Evolutionary conservation across 495 filamentous ascomycete species (phyloP).

Genomic region (Filosporella fistucella): DNA sequence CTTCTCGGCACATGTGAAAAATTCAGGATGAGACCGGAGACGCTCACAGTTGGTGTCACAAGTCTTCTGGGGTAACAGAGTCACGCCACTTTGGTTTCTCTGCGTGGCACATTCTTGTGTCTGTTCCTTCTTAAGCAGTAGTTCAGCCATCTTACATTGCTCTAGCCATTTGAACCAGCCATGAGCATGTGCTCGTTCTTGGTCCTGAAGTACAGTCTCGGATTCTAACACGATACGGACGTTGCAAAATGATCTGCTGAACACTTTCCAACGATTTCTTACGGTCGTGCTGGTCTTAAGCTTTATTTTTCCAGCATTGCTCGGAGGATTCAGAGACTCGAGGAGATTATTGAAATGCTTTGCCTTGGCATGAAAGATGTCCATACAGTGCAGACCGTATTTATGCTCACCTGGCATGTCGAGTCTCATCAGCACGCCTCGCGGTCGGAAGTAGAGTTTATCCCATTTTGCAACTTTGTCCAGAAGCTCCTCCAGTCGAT

Average conservation of each 20-base stretch:
- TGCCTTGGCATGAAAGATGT: slow-evolving; percentile 1
- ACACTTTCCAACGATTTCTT: not conserved
- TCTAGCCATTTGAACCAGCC: slow-evolving; percentile 9
- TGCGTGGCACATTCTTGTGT: not conserved
- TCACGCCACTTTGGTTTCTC: slow-evolving; percentile 3
- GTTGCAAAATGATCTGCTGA: not conserved
- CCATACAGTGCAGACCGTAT: slow-evolving; percentile 10
- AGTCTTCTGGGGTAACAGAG: not conserved
- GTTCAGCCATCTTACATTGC: not conserved
- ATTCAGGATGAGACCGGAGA: no score
- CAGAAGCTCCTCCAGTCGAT: slow-evolving; percentile 4
- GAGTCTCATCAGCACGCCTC: slow-evolving; percentile 12
- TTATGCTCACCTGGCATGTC: slow-evolving; percentile 12
- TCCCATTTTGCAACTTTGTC: slow-evolving; percentile 6
- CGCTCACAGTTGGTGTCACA: no score
- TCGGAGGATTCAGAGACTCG: not conserved
- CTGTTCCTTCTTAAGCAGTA: not conserved
- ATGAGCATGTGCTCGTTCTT: not conserved
- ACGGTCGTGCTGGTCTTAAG: not conserved
- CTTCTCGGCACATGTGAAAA: no score
- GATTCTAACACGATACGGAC: slow-evolving; percentile 7
- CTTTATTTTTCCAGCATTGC: not conserved
- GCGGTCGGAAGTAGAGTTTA: slow-evolving; percentile 3
- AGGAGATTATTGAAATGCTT: not conserved
- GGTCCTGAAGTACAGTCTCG: slow-evolving; percentile 2